Conservation (phyloP, 306 rosid species). For the Begonia fuchsioides region DNA sequence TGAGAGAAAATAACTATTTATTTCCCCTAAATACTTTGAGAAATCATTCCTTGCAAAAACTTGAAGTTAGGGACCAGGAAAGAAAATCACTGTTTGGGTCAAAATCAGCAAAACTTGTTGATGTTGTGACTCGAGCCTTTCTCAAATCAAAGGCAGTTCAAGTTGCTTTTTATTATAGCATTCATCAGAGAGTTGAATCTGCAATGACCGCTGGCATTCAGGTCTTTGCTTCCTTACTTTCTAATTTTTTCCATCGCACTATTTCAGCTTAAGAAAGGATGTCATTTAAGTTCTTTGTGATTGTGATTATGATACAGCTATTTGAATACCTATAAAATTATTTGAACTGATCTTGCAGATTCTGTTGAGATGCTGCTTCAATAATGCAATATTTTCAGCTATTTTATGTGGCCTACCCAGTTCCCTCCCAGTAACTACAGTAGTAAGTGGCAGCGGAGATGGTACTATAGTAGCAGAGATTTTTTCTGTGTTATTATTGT, state of each 20-base stretch:
- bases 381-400: slow-evolving; percentile 50
- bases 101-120: slow-evolving; percentile 55
- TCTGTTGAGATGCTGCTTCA: slow-evolving; percentile 64
- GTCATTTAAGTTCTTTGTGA: no score
- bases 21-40: slow-evolving; percentile 57
- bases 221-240: slow-evolving; percentile 23
- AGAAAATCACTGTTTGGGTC: slow-evolving; percentile 30
- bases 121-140: slow-evolving; percentile 58
- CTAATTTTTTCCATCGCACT: no score
- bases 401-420: slow-evolving; percentile 82
- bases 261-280: no score
- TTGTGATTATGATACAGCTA: slow-evolving; percentile 1
- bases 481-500: slow-evolving; percentile 50
- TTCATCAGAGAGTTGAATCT: slow-evolving; percentile 74
- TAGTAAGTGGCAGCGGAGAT: slow-evolving; percentile 94
- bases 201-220: slow-evolving; percentile 62
- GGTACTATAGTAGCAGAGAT: slow-evolving; percentile 76
- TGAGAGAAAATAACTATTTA: slow-evolving; percentile 32
- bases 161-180: slow-evolving; percentile 70
- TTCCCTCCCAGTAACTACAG: slow-evolving; percentile 77
- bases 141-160: slow-evolving; percentile 69
- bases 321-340: slow-evolving; percentile 2
- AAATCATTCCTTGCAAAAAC: slow-evolving; percentile 36
- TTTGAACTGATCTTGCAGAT: slow-evolving; percentile 42
- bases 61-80: slow-evolving; percentile 34